These are phyloP conservation scores for Candida germanica DNA, from an alignment of 805 yeast species.

Conservation along the genomic window DNA sequence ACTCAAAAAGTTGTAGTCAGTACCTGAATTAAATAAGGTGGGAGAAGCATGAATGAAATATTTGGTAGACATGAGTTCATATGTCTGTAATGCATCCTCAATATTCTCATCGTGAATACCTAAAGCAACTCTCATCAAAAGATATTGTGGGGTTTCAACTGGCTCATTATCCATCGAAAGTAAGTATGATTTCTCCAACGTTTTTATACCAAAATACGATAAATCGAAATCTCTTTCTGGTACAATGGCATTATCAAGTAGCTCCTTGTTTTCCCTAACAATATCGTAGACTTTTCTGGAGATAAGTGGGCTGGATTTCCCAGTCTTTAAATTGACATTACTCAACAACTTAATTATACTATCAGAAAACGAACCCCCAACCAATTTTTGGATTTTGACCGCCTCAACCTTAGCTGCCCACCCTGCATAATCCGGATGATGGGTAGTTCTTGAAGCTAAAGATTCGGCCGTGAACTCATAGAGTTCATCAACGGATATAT, in stretches of 20 bases:
- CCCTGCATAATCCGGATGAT: constrained; percentile 34
- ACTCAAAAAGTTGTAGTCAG: constrained; percentile 79
- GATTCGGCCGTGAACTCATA: constrained; percentile 30
- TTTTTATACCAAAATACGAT: constrained; percentile 86
- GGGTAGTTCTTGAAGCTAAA: constrained; percentile 29
- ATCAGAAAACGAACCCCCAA: constrained; percentile 21
- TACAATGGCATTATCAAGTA: constrained; percentile 69
- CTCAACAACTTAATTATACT: constrained; percentile 19
- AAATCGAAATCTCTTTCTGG: constrained; percentile 75
- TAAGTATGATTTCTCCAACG: constrained; percentile 85
- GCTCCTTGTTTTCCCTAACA: constrained; percentile 62
- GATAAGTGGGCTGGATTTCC: constrained; percentile 41
- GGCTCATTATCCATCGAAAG: constrained; percentile 51
- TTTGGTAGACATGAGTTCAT: constrained; percentile 80
- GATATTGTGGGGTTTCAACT: constrained; percentile 90
- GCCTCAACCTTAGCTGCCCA: constrained; percentile 40
- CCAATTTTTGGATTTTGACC: constrained; percentile 20
- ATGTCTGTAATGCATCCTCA: constrained; percentile 71
- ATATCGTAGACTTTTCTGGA: constrained; percentile 61
- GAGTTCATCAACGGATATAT: constrained; percentile 18
- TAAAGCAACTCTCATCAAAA: constrained; percentile 86
- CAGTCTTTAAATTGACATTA: constrained; percentile 33
- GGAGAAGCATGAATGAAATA: constrained; percentile 95
- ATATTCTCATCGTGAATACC: constrained; percentile 74
- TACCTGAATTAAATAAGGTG: constrained; percentile 90